A percentile compares a stretch with the other conserved stretches of the same genome.
Conservation (phyloP, 345 rosid genomes). For the Barbarea vulgaris region DNA sequence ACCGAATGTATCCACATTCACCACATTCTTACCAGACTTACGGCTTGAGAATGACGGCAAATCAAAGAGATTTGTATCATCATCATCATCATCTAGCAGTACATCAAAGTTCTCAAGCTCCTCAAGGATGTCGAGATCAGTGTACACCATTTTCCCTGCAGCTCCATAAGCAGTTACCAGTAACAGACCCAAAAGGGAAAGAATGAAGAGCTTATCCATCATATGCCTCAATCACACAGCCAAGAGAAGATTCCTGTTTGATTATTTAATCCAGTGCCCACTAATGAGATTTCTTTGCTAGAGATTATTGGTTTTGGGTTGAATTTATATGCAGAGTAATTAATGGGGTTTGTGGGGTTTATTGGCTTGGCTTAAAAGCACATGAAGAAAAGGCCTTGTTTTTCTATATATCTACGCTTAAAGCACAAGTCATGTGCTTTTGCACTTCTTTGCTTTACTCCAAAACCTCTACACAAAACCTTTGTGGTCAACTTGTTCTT, state of each 20-base stretch:
- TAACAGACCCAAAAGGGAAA: slow-evolving; percentile 59
- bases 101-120: slow-evolving; percentile 59
- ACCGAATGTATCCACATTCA: slow-evolving; percentile 93
- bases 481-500: slow-evolving; percentile 49
- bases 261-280: slow-evolving; percentile 25
- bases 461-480: slow-evolving; percentile 51
- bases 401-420: slow-evolving; percentile 78
- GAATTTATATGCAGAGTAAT: slow-evolving; percentile 69
- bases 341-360: slow-evolving; percentile 50
- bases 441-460: slow-evolving; percentile 88
- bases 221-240: slow-evolving; percentile 37
- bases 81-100: slow-evolving; percentile 51
- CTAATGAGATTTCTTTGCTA: slow-evolving; percentile 38
- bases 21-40: slow-evolving; percentile 64
- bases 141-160: slow-evolving; percentile 51
- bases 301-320: slow-evolving; percentile 46
- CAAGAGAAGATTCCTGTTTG: slow-evolving; percentile 24
- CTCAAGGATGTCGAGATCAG: slow-evolving; percentile 50
- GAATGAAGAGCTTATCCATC: slow-evolving; percentile 61
- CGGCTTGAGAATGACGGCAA: slow-evolving; percentile 58
- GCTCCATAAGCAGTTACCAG: slow-evolving; percentile 54
- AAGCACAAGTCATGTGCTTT: slow-evolving; percentile 82
- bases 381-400: slow-evolving; percentile 59
- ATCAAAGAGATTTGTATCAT: slow-evolving; percentile 44
- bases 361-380: slow-evolving; percentile 98